Evolutionary conservation across 2,329 filamentous ascomycete species (phyloP).

Genomic region (Emmonsiellopsis sp.): DNA sequence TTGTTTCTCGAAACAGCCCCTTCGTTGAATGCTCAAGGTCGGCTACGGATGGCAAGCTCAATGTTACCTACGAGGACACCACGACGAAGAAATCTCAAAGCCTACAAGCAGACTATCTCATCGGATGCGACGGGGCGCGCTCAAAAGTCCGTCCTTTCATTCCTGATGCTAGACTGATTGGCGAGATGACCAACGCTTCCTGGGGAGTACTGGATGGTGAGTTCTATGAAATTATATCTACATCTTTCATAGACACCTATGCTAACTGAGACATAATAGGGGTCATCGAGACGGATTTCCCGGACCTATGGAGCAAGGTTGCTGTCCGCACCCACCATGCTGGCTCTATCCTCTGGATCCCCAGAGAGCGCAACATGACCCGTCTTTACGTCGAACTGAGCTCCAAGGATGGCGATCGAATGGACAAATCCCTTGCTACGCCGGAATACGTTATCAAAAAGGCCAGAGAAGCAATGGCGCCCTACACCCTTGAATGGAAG

Average conservation of each 20-base stretch:
- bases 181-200: slow-evolving; percentile 41
- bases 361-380: slow-evolving; percentile 55
- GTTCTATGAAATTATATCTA: slow-evolving; percentile 25
- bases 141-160: slow-evolving; percentile 55
- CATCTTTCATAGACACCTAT: too few species aligned
- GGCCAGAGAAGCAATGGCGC: slow-evolving; percentile 35
- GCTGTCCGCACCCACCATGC: slow-evolving; percentile 48
- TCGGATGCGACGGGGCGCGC: slow-evolving; percentile 62
- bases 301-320: slow-evolving; percentile 50
- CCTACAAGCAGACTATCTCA: slow-evolving; percentile 29
- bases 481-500: slow-evolving; percentile 38
- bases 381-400: slow-evolving; percentile 57
- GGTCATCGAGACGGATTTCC: slow-evolving; percentile 51
- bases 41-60: slow-evolving; percentile 29
- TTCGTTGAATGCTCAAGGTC: slow-evolving; percentile 49
- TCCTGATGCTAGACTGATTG: slow-evolving; percentile 44
- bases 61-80: slow-evolving; percentile 33
- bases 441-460: slow-evolving; percentile 61
- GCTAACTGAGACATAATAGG: slow-evolving; percentile 11
- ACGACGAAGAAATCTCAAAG: slow-evolving; percentile 18
- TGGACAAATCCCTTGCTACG: slow-evolving; percentile 55
- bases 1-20: slow-evolving; percentile 54
- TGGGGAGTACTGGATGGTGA: slow-evolving; percentile 45
- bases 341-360: slow-evolving; percentile 65
- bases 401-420: slow-evolving; percentile 35